Conservation (phyloP, 108 stramenopile genomes). For the Bacterosira constricta region DNA sequence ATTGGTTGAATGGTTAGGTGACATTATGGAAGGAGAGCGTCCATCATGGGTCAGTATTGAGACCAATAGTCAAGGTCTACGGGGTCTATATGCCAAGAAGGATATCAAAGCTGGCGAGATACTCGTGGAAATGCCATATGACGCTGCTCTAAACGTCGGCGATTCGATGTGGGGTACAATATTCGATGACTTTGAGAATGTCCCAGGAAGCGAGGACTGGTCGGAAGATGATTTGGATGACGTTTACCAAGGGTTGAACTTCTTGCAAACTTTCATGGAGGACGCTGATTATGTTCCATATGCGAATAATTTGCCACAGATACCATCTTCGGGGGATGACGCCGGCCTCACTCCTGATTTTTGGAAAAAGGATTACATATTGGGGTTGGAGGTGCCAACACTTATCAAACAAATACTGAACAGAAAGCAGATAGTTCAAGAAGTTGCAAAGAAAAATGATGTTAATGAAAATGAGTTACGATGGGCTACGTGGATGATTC, state of each 20-base stretch:
- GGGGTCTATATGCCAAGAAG: conserved; percentile 13
- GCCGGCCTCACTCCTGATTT: conserved; percentile 25
- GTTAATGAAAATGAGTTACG: conserved; percentile 6
- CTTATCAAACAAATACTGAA: conserved; percentile 3
- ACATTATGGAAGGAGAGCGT: background rate
- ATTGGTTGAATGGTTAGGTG: background rate
- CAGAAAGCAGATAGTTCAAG: conserved; percentile 3
- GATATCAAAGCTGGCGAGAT: conserved; percentile 8
- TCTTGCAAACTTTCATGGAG: conserved; percentile 1
- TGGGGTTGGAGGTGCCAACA: conserved; percentile 1
- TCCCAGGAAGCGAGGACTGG: background rate
- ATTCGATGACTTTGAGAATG: background rate
- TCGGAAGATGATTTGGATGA: conserved; percentile 15
- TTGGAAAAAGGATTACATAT: conserved; percentile 4
- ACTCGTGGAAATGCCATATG: conserved; percentile 13
- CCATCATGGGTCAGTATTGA: background rate
- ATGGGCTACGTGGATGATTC: conserved; percentile 24
- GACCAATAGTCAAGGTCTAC: background rate
- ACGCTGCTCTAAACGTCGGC: conserved; percentile 4
- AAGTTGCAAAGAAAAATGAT: conserved; percentile 1
- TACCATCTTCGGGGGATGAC: conserved; percentile 7
- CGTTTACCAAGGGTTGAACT: conserved; percentile 18
- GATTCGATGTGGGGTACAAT: background rate
- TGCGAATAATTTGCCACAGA: background rate
- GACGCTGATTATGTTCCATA: conserved; percentile 9